A percentile compares a stretch with the other conserved stretches of the same genome.
Evolutionary conservation across 2,329 filamentous ascomycete species (phyloP).

Genomic region (Sphaceloma murrayae): DNA sequence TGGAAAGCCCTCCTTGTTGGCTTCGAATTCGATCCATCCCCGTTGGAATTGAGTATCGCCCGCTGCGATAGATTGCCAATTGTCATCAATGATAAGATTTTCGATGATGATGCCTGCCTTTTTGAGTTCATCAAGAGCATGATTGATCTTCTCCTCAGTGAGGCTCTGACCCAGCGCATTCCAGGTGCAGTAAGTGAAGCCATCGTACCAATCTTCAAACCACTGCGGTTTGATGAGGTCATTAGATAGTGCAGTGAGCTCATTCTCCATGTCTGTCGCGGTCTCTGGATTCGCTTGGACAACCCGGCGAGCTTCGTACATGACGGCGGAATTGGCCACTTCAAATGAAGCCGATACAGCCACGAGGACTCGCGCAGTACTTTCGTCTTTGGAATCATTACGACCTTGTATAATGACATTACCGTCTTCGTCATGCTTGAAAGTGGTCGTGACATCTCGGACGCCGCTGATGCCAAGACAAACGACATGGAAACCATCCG

Average conservation of each 20-base stretch:
- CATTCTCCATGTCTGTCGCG: slow-evolving; percentile 35
- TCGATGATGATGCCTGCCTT: slow-evolving; percentile 64
- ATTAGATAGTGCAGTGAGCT: slow-evolving; percentile 39
- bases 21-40: slow-evolving; percentile 75
- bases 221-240: slow-evolving; percentile 52
- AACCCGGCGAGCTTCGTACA: slow-evolving; percentile 75
- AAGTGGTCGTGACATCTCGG: slow-evolving; percentile 57
- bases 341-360: slow-evolving; percentile 66
- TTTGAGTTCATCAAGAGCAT: slow-evolving; percentile 62
- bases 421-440: slow-evolving; percentile 57
- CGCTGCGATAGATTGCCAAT: slow-evolving; percentile 73
- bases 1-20: slow-evolving; percentile 69
- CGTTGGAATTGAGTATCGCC: slow-evolving; percentile 44
- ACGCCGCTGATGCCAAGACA: slow-evolving; percentile 69
- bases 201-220: slow-evolving; percentile 85
- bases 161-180: slow-evolving; percentile 79
- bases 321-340: slow-evolving; percentile 64
- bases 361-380: slow-evolving; percentile 55
- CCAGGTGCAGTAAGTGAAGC: slow-evolving; percentile 93
- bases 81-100: slow-evolving; percentile 91
- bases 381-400: slow-evolving; percentile 55
- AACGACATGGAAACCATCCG: slow-evolving; percentile 63
- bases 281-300: slow-evolving; percentile 38
- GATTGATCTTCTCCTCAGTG: slow-evolving; percentile 67
- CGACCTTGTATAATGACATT: slow-evolving; percentile 58